phyloP scores from a whole-genome alignment of 2,329 filamentous ascomycete genomes.

The Cladophialophora psammophila region DNA sequence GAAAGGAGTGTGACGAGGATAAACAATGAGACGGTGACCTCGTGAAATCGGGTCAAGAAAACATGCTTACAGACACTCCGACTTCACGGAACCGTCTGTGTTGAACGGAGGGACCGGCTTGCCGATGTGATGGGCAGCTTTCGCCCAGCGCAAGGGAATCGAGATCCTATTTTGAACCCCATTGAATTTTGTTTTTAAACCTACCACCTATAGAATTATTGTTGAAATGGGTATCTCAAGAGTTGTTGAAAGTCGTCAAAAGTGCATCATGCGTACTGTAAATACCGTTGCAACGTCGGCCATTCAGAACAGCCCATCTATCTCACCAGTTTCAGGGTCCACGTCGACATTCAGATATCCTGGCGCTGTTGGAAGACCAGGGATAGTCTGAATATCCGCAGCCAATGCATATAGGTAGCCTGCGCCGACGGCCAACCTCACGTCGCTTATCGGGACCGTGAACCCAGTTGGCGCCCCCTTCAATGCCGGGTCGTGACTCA shows the following conservation, averaged over 20 bases:
- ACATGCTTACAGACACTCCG: neutral
- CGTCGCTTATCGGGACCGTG: constrained; percentile 91
- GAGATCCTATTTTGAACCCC: neutral
- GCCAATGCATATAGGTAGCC: constrained; percentile 95
- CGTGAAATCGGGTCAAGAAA: neutral
- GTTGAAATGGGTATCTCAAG: constrained; percentile 22
- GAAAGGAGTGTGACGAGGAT: neutral
- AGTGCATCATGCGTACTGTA: constrained; percentile 5
- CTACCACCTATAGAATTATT: constrained; percentile 9
- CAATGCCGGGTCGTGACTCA: constrained; percentile 88
- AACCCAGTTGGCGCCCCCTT: constrained; percentile 97
- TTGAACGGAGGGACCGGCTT: neutral
- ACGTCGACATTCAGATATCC: constrained; percentile 94
- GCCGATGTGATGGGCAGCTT: neutral
- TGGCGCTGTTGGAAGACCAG: constrained; percentile 90
- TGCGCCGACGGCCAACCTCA: constrained; percentile 90
- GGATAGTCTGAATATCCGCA: constrained; percentile 98
- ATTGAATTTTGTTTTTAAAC: neutral
- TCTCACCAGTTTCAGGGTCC: constrained; percentile 81
- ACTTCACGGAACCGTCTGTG: neutral
- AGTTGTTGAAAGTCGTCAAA: constrained; percentile 23
- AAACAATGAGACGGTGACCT: constrained; percentile 3
- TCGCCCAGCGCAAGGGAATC: neutral
- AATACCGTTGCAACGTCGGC: neutral
- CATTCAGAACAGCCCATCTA: constrained; percentile 80